Base-by-base conservation (phyloP, 2,329 filamentous ascomycete species). In the Knufia petricola region DNA sequence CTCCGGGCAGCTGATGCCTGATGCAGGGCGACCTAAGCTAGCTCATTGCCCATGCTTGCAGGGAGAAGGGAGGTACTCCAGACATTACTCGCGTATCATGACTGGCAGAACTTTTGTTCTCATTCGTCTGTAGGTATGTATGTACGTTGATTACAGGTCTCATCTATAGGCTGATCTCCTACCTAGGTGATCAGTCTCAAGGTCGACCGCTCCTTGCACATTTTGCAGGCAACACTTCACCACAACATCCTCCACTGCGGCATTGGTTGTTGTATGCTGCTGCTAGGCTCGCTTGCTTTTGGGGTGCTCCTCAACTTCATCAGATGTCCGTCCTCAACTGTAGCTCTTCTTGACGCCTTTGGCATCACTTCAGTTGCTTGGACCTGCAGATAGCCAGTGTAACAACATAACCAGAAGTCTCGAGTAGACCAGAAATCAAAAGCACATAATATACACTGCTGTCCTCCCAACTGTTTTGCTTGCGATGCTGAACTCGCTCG, bases 81-180 rank as follows among this genome's bases (percentile, higher is more conserved):
- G n/a, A n/a, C n/a, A n/a, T n/a, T n/a, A n/a, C 15, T 36, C 13
- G 32, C 10, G 13, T 36, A 4, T 36, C 32, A 36, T 8, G 6
- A 36, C 15, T 36, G 10, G 32, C 32, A 28, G 26, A 28, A 28
- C 26, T 28, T 28, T 12, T 28, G 26, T 28, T 28, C 26, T 28
- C 26, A 28, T 28, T 28, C 6, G 6, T 28, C 12, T 20, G 21
- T 39, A 39, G 15, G 36, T 39, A 39, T 20, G 21, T 39, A 39
- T 39, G 36, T 39, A 39, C 36, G 36, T 20, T 20, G 17, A 39
- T 39, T 39, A 39, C 36, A 39, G 36, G 21, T 39, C 17, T 39
- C 36, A 39, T 39, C 36, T 39, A 39, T 39, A 39, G 17, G 20
- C 36, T 39, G 36, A 21, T 20, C 36, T 17, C 12, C 36, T 17